Evolutionary conservation across 192 early-diverging fungal genomes (phyloP), one percentile per base, ranked within the genome.

Genomic region (Linnemannia elongata): DNA sequence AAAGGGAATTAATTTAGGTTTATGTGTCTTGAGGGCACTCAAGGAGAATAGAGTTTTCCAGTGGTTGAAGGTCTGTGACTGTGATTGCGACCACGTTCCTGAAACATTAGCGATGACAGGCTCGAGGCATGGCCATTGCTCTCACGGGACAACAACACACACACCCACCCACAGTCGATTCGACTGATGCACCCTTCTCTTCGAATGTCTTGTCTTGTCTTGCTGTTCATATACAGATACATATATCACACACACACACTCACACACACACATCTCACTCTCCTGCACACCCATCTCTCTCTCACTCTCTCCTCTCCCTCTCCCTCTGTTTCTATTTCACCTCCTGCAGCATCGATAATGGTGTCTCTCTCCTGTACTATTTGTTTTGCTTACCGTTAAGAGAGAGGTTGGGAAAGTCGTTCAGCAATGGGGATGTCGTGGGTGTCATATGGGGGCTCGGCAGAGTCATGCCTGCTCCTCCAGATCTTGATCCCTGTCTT

Each of bases 401-500:
- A 0, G 85, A 87, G 30, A 87, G 41, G 15, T 75, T 71, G 3
- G 85, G 72, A 75, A 87, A 81, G 18, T 87, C 85, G 54, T 70
- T 70, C 49, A 74, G 70, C 33, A 81, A 49, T 27, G 85, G 85
- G 2, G 85, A 87, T 4, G 85, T 72, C 0, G 75, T 78, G 30
- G 85, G 85, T 20, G 76, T 78, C 76, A 87, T 71, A 60, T 87
- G 85, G 6, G 85, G 85, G 9, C 79, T 81, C 4, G 85, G 85
- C 76, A 87, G 71, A 76, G 27, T 0, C 74, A 52, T 35, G 27
- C 36, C 69, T 30, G 57, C 24, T 5, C 70, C 78, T 24, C 13
- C 41, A 18, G 70, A 36, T 20, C 79, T 66, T 20, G 78, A 57
- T 72, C 69, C 52, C 36, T 70, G 80, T 18, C 66, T 76, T 17